phyloP scores from a whole-genome alignment of 2,329 filamentous ascomycete species.

The Cercospora sp. region DNA sequence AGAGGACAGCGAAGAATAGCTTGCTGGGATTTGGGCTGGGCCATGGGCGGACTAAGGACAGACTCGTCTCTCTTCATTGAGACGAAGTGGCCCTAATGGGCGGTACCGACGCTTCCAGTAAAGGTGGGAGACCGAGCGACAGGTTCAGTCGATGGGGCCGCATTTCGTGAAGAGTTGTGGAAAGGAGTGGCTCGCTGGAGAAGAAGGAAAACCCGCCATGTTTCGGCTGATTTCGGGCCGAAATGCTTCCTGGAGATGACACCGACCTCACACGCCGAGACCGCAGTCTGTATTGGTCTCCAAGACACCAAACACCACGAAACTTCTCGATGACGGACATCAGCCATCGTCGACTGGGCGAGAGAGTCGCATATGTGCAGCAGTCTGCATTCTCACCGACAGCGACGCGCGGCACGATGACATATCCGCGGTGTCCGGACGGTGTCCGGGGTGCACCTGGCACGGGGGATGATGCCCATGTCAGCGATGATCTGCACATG shows the following conservation, averaged over 20 bases:
- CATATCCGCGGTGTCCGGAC: not conserved
- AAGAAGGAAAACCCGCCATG: not conserved
- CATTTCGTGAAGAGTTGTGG: not conserved
- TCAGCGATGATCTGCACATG: slow-evolving; percentile 5
- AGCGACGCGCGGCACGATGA: not conserved
- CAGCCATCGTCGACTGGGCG: not conserved
- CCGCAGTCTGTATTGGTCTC: not conserved
- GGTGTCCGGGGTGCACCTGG: not conserved
- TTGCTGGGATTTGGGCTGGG: not conserved
- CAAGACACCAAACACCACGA: not conserved
- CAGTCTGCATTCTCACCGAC: not conserved
- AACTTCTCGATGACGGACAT: not conserved
- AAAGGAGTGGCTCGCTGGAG: not conserved
- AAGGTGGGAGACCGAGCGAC: not conserved
- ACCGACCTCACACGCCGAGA: not conserved
- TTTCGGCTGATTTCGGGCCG: not conserved
- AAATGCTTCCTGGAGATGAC: not conserved
- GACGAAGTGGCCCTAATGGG: not conserved
- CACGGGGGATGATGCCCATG: not conserved
- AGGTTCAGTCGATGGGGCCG: not conserved
- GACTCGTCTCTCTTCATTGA: not conserved
- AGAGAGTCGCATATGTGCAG: not conserved
- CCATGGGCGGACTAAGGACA: not conserved
- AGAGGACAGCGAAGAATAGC: not conserved
- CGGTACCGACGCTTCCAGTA: not conserved